A percentile compares a stretch with the other conserved stretches of the same genome.
phyloP scores from a whole-genome alignment of 441 rosid species.

The Populus hybrid region DNA sequence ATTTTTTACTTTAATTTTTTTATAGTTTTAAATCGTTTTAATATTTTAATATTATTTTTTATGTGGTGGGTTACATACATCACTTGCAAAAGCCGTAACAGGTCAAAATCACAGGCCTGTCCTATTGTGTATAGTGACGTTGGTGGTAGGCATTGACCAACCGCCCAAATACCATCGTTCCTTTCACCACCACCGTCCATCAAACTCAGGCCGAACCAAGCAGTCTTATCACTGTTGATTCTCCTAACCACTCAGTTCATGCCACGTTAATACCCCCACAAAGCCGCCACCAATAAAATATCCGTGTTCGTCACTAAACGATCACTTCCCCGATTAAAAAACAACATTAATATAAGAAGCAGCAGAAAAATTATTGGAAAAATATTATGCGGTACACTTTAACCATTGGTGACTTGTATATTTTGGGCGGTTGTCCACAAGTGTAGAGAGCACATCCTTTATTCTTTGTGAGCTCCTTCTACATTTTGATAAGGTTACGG shows the following conservation, averaged over 20 bases:
- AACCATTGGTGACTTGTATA: too few species aligned
- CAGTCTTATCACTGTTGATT: slow-evolving; percentile 25
- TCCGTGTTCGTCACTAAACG: not conserved
- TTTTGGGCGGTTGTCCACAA: not conserved
- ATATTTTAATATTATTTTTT: too few species aligned
- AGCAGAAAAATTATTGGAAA: too few species aligned
- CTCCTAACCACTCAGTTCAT: slow-evolving; percentile 31
- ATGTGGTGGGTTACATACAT: too few species aligned
- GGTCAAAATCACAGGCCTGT: not conserved
- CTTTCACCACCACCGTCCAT: slow-evolving; percentile 46
- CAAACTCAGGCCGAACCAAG: slow-evolving; percentile 28
- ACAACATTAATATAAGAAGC: too few species aligned
- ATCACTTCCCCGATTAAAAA: not conserved
- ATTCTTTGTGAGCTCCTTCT: too few species aligned
- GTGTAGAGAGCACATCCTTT: too few species aligned
- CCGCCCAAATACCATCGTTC: slow-evolving; percentile 24
- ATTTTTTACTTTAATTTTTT: too few species aligned
- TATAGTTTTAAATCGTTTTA: too few species aligned
- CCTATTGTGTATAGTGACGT: not conserved
- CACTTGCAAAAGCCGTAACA: not conserved
- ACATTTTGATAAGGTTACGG: too few species aligned
- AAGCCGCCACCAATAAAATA: not conserved
- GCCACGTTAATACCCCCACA: slow-evolving; percentile 31
- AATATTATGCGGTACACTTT: too few species aligned
- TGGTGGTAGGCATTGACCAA: slow-evolving; percentile 16